These are phyloP conservation scores for Musa troglodytarum DNA, from an alignment of 176 grass and related monocot species.

Conservation along the genomic window DNA sequence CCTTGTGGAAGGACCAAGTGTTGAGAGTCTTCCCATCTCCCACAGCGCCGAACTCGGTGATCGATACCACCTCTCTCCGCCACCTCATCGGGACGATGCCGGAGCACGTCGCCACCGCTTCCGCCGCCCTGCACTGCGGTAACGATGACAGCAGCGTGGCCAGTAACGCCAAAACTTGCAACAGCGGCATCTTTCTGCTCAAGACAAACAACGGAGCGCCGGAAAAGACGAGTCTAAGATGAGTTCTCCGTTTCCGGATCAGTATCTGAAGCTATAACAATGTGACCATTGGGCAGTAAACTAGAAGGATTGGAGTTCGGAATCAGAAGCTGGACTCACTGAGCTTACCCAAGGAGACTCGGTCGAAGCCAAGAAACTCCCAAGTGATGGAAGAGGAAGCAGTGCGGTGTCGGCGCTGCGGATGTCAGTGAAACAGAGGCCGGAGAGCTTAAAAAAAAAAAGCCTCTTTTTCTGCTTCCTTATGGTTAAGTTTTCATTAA, in stretches of 20 bases:
- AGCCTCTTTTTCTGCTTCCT: neutral
- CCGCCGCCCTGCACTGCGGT: slow-evolving; percentile 12
- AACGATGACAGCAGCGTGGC: neutral
- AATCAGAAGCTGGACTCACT: neutral
- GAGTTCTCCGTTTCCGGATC: neutral
- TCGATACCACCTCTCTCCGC: slow-evolving; percentile 52
- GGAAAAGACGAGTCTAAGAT: neutral
- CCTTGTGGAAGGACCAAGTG: slow-evolving; percentile 73
- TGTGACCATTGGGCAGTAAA: neutral
- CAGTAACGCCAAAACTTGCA: neutral
- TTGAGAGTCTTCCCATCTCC: slow-evolving; percentile 65
- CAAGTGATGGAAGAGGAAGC: neutral
- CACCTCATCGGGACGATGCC: slow-evolving; percentile 37
- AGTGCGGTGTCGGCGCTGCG: neutral
- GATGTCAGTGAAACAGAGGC: neutral
- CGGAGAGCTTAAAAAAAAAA: neutral
- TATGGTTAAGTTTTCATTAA: neutral
- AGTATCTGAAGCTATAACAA: neutral
- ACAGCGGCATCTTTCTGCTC: neutral
- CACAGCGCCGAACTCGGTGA: slow-evolving; percentile 54
- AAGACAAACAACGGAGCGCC: neutral
- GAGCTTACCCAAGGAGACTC: neutral
- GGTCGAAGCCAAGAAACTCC: neutral
- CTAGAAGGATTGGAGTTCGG: neutral
- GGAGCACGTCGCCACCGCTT: slow-evolving; percentile 32